Percentiles rank a stretch among this genome's conserved stretches.
These are phyloP conservation scores for Trichoderma sp. DNA, from an alignment of 2,329 filamentous ascomycete species.

Conservation along the genomic window DNA sequence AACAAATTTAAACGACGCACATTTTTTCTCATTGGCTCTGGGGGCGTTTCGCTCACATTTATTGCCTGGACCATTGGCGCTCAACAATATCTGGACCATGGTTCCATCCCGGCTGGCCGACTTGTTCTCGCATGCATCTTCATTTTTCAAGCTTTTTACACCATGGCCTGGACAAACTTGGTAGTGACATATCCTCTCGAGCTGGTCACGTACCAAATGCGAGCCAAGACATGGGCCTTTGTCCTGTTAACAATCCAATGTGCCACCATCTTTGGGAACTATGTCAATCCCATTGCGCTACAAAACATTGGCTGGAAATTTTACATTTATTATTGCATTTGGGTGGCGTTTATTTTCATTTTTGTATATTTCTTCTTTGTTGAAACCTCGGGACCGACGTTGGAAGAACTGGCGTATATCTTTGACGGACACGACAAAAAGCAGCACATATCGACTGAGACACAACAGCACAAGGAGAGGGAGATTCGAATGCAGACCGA, in stretches of 20 bases:
- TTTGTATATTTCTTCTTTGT: slow-evolving; percentile 48
- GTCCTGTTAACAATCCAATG: slow-evolving; percentile 47
- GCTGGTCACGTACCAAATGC: slow-evolving; percentile 48
- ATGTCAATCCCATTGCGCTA: slow-evolving; percentile 47
- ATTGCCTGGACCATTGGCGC: slow-evolving; percentile 47
- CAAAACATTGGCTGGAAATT: slow-evolving; percentile 47
- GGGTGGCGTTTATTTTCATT: slow-evolving; percentile 44
- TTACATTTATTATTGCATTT: slow-evolving; percentile 49
- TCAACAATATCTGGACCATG: slow-evolving; percentile 43
- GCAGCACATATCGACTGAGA: slow-evolving; percentile 38
- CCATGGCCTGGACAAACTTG: slow-evolving; percentile 49
- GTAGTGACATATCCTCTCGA: slow-evolving; percentile 50
- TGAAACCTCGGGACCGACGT: slow-evolving; percentile 44
- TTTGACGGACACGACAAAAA: slow-evolving; percentile 37
- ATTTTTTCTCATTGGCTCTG: slow-evolving; percentile 46
- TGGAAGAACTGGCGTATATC: slow-evolving; percentile 44
- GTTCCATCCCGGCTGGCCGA: slow-evolving; percentile 39
- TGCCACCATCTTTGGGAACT: slow-evolving; percentile 44
- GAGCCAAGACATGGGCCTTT: slow-evolving; percentile 48
- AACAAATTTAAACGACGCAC: slow-evolving; percentile 45
- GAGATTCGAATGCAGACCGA: slow-evolving; percentile 23
- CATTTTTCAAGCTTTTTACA: slow-evolving; percentile 48
- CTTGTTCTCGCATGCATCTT: slow-evolving; percentile 49
- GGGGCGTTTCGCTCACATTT: slow-evolving; percentile 46
- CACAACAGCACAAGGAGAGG: slow-evolving; percentile 33